Base-by-base conservation (phyloP, 345 rosid genomes). In the Nasturtium officinale region DNA sequence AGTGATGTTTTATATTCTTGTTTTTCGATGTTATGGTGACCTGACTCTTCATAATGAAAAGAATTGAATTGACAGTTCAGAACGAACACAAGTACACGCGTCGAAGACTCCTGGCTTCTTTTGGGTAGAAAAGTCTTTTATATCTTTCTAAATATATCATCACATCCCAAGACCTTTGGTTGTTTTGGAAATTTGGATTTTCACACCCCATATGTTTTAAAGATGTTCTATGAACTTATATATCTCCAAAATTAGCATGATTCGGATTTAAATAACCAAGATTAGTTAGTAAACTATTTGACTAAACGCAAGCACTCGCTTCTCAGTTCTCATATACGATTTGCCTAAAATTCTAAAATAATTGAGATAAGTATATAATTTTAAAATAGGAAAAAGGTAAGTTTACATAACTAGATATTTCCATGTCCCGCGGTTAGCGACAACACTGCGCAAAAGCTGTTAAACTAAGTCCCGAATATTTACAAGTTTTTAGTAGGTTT, bases 401-500 rank as follows among this genome's bases (percentile, higher is more conserved):
- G 17, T 32, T 28, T 25, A 32, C 51, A 20, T 66, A 42, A 43
- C 5, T 40, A 17, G 4, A 30, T 16, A 63, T 55, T 30, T 64
- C 12, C 69, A 65, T 17, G 9, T 18, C 55, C 73, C 32, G 7
- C 16, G 74, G 37, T 21, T 37, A 69, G 57, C 47, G 74, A 69
- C 57, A 33, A 23, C 58, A 59, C 66, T 7, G 12, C 65, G 7
- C 46, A 9, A 42, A 38, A 38, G n/a, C 45, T 38, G 15, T 5
- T 37, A 33, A 33, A 33, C 37, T 23, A 23, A n/a, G n/a, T n/a
- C n/a, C n/a, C n/a, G n/a, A n/a, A n/a, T n/a, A n/a, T n/a, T n/a
- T n/a, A n/a, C n/a, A n/a, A n/a, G n/a, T n/a, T n/a, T n/a, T n/a
- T n/a, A n/a, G n/a, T n/a, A n/a, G n/a, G n/a, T n/a, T n/a, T n/a